These are phyloP conservation scores for Boletus bicolor DNA, from an alignment of 768 basidiomycete species.

Conservation along the genomic window DNA sequence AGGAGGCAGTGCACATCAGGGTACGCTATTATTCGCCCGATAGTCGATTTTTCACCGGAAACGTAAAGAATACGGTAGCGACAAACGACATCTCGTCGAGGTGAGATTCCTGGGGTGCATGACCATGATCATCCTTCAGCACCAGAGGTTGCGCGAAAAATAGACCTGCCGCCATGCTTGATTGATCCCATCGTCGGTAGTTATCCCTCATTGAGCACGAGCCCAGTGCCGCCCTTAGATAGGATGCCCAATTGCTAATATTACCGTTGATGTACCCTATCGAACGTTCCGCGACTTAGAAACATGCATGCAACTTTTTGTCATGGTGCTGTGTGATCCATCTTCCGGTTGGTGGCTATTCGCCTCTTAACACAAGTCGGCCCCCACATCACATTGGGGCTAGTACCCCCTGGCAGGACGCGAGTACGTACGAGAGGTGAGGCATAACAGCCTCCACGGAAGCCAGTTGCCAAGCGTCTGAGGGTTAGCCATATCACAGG, in stretches of 20 bases:
- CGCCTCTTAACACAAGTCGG: background rate
- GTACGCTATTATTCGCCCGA: background rate
- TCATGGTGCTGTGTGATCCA: conserved; percentile 16
- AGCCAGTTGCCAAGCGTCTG: conserved; percentile 5
- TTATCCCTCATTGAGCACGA: conserved; percentile 1
- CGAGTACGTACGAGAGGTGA: conserved; percentile 12
- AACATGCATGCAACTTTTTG: conserved; percentile 1
- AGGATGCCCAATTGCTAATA: conserved; percentile 15
- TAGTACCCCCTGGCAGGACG: conserved; percentile 5
- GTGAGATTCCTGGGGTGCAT: background rate
- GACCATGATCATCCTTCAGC: background rate
- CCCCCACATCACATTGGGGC: background rate
- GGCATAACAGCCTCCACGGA: conserved; percentile 7
- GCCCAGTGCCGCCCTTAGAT: background rate
- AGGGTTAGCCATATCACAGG: conserved; percentile 9
- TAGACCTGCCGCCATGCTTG: background rate
- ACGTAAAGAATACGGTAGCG: conserved; percentile 12
- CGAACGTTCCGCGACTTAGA: conserved; percentile 4
- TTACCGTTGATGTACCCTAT: conserved; percentile 4
- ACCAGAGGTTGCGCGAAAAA: background rate
- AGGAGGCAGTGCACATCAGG: conserved; percentile 20
- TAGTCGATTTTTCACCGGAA: background rate
- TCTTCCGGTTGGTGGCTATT: background rate
- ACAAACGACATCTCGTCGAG: background rate
- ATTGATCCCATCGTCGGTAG: background rate